Base-by-base conservation (phyloP, 345 rosid genomes). In the Lumnitzera littorea region DNA sequence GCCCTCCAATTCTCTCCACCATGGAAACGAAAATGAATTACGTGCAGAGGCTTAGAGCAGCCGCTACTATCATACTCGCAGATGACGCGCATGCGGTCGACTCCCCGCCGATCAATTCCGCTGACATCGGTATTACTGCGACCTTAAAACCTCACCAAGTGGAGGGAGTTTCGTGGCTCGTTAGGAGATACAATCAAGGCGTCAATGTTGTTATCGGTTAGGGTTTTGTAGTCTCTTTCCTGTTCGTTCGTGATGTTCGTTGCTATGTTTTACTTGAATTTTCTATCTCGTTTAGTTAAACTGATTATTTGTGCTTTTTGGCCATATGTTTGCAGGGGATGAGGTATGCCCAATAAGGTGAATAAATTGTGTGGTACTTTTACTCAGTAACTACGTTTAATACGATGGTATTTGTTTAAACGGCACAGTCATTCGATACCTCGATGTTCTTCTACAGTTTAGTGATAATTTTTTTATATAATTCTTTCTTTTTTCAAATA, bases 101-200 rank as follows among this genome's bases (percentile, higher is more conserved):
- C 15, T 14, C 10, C 43, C 43, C 48, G 51, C 62, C 70, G 54
- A 57, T 71, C 12, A 59, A 75, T 68, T 62, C 63, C 47, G 61
- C 70, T 27, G 82, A 74, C 12, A 65, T 88, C 20, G 89, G 91
- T 0, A 79, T 84, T 61, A 79, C 76, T 53, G 91, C 88, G 46
- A 74, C 74, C 46, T 74, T 84, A 57, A 86, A 91, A 62, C 90
- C 84, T 68, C 83, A 88, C 81, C 98, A 91, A 77, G 71, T 76
- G 46, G 88, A 86, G 61, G 98, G 96, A 56, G 64, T 91, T 60
- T 70, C 82, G 8, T 86, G 96, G 98, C 91, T 91, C 60, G 78
- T 91, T 54, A 74, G 82, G 65, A 76, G 77, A 67, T 86, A 79
- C 64, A 64, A 55, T 48, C 83, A 81, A 56, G 96, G 98, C 66